Base-by-base conservation (phyloP, 2,329 filamentous ascomycete genomes). In the Truncatella angustata region DNA sequence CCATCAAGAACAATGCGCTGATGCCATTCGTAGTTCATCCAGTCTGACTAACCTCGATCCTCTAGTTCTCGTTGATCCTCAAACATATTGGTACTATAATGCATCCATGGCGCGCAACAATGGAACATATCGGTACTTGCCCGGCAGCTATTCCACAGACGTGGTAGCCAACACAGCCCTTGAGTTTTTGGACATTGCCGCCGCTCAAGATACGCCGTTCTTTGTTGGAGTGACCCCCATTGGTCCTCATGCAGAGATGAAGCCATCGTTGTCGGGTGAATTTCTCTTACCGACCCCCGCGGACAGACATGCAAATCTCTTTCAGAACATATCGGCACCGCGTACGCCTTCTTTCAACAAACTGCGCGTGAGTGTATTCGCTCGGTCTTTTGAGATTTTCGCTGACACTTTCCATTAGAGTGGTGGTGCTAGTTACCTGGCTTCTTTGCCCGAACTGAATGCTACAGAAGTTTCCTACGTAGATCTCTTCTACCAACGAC, bases 1-100 rank as follows among this genome's bases (percentile, higher is more conserved):
- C n/a, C n/a, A n/a, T 42, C 16, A 30, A 26, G 45, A 49, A 57
- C 11, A 9, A 20, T 2, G 3, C 5, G 6, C 16, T 3, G 10
- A 18, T 2, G 14, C 2, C 3, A 4, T 24, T 7, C n/a, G n/a
- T n/a, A n/a, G n/a, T n/a, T n/a, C n/a, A n/a, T n/a, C n/a, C n/a
- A n/a, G n/a, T n/a, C n/a, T 23, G 10, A 18, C 4, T 7, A 12
- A 21, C 5, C 2, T 1, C 1, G 5, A 71, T 78, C 7, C 73
- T 78, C 50, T 77, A 66, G 66, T 86, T 56, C 70, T 87, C 1
- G 70, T 88, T 1, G 85, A 89, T 55, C 85, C 86, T 0, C 80
- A 76, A 57, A 90, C 86, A 0, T 90, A 90, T 60, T 73, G 79
- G 24, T 90, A 89, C 61, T 74, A 84, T 23, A 88, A 89, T 61